Base-by-base conservation (phyloP, 2,329 filamentous ascomycete species). In the Exophiala aquamarina region DNA sequence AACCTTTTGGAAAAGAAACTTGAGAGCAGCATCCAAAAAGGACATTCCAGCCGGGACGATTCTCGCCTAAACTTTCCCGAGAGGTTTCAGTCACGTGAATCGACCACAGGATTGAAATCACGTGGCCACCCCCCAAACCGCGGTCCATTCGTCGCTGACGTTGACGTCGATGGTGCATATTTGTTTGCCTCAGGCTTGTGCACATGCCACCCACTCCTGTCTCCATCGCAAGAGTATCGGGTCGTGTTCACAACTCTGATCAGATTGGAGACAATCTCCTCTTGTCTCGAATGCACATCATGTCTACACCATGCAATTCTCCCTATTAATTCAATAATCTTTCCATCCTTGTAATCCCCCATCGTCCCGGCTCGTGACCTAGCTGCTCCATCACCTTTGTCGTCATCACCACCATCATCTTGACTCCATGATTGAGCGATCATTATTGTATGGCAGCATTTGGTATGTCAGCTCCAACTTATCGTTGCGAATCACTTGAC, bases 381-480 rank as follows among this genome's bases (percentile, higher is more conserved):
- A 26, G 23, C 23, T 11, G 23, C 15, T 37, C 48, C 23, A 49
- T 14, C 26, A n/a, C 32, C 39, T 40, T 35, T 19, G 42, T n/a
- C 34, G 40, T 39, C 44, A 32, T 29, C 44, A 49, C 40, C 17
- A 11, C 8, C 31, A 11, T 47, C 38, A 14, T 48, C 23, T 34
- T 49, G 28, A 11, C 11, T 35, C 13, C 29, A 54, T 56, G 54
- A 50, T 46, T 42, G 38, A 44, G 36, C 31, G 38, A 41, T 60
- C 62, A 60, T 58, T 61, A 56, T 69, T 75, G 70, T 62, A 75
- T 75, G 72, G 72, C 72, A 70, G 72, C 72, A 62, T 65, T 75
- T 66, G 72, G 45, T 55, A 41, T 26, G 11, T 6, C 19, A 26
- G 19, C 36, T 38, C 29, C n/a, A n/a, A n/a, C n/a, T n/a, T n/a